Conservation (phyloP, 2,329 filamentous ascomycete genomes). For the Fusarium illudens region DNA sequence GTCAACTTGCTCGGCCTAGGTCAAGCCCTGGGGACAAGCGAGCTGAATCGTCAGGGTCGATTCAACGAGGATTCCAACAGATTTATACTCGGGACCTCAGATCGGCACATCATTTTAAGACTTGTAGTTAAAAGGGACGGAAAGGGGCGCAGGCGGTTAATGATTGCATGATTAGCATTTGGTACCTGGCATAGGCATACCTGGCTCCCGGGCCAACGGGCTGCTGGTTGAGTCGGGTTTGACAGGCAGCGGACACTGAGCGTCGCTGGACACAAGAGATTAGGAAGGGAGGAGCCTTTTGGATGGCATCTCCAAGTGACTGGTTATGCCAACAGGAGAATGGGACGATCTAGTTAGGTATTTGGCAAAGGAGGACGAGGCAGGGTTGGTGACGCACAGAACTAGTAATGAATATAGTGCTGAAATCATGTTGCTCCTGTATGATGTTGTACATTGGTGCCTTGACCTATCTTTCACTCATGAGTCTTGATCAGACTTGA, state of each 20-base stretch:
- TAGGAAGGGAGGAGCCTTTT: conserved; percentile 16
- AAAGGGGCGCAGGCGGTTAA: conserved; percentile 44
- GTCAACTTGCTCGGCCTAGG: conserved; percentile 5
- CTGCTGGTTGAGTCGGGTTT: conserved; percentile 27
- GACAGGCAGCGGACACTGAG: conserved; percentile 9
- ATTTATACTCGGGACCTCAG: conserved; percentile 14
- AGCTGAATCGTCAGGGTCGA: conserved; percentile 10
- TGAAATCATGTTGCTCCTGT: conserved; percentile 18
- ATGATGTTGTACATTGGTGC: not conserved
- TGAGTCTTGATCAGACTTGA: too few relatives aligned
- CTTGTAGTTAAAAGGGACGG: conserved; percentile 32
- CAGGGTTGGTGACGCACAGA: conserved; percentile 36
- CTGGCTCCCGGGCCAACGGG: conserved; percentile 29
- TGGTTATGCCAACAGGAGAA: conserved; percentile 15
- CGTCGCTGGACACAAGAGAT: conserved; percentile 7
- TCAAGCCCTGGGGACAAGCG: not conserved
- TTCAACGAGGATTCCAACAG: conserved; percentile 14
- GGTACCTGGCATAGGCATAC: conserved; percentile 44
- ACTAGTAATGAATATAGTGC: conserved; percentile 46
- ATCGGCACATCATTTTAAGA: conserved; percentile 23
- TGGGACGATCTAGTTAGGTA: conserved; percentile 31
- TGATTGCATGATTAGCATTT: conserved; percentile 51
- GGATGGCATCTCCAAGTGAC: conserved; percentile 23
- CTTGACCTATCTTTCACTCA: too few relatives aligned
- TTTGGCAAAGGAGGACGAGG: conserved; percentile 25